Evolutionary conservation across 148 eudicot genomes (phyloP), one percentile per base, ranked within the genome.

Genomic region (Camellia japonica): DNA sequence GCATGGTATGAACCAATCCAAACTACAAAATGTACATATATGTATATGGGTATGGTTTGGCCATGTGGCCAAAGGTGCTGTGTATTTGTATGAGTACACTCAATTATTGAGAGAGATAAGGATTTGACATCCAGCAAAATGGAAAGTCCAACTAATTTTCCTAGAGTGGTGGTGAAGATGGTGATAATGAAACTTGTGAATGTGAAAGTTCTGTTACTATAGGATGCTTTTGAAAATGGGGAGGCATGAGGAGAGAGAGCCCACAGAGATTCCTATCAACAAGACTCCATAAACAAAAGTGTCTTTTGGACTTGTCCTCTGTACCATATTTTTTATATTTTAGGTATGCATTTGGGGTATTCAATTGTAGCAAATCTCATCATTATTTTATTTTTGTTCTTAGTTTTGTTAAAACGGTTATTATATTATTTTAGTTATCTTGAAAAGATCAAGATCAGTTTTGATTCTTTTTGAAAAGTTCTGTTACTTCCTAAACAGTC

Each of bases 261-360:
- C 73, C 11, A 47, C 74, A 3, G 20, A 65, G 70, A 74, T 55
- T 80, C 74, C 69, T n/a, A 46, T 80, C 64, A n/a, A 56, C 65
- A 74, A 63, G 63, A 66, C 72, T 68, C 13, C 72, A 41, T 68
- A 68, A 42, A 43, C 47, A 6, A 68, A 15, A 10, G 14, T n/a
- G 61, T 49, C 83, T 80, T 71, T 55, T 8, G 47, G 47, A 56
- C 77, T 30, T 60, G 63, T 60, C 52, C 52, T 49, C 52, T 49
- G 52, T 49, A 49, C 7, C 7, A 49, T 49, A 49, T 49, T 49
- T 49, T 30, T 30, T 30, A 30, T 23, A 23, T 23, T 23, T 23
- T 23, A 23, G 23, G 23, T 23, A 23, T 23, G 23, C 23, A 0
- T 23, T 23, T 23, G 12, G 49, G 66, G 58, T 55, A 59, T 74